These are phyloP conservation scores for Nidularia sp. DNA, from an alignment of 768 basidiomycete genomes.

Conservation along the genomic window DNA sequence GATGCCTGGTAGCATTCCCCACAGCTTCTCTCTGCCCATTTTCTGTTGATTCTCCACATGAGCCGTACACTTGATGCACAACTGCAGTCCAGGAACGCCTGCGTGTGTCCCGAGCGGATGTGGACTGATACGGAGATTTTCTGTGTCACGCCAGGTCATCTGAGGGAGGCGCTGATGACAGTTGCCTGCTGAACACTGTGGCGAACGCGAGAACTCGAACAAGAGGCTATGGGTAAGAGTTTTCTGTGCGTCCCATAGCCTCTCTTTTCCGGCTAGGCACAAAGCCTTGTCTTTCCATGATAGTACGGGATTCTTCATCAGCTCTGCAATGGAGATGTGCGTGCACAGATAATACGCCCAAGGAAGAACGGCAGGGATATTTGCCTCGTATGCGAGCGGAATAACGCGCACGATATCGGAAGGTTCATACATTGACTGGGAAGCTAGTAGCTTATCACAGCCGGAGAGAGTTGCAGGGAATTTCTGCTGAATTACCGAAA, in stretches of 20 bases:
- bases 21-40: slow-evolving; percentile 29
- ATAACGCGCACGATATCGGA: slow-evolving; percentile 35
- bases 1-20: slow-evolving; percentile 28
- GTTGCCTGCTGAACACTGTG: slow-evolving; percentile 15
- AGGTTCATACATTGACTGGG: slow-evolving; percentile 29
- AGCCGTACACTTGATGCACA: slow-evolving; percentile 26
- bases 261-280: slow-evolving; percentile 34
- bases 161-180: slow-evolving; percentile 19
- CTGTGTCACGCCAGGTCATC: slow-evolving; percentile 24
- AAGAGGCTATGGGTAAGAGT: slow-evolving; percentile 29
- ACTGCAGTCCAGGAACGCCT: slow-evolving; percentile 24
- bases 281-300: slow-evolving; percentile 39
- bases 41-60: slow-evolving; percentile 23
- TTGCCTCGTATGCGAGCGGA: slow-evolving; percentile 33
- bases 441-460: slow-evolving; percentile 31
- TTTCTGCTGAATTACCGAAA: slow-evolving; percentile 31
- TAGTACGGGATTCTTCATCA: slow-evolving; percentile 27
- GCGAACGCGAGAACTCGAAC: slow-evolving; percentile 27
- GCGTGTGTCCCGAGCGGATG: slow-evolving; percentile 34
- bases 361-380: slow-evolving; percentile 35
- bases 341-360: slow-evolving; percentile 44
- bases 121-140: slow-evolving; percentile 26
- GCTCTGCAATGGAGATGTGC: slow-evolving; percentile 28
- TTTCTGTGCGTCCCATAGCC: slow-evolving; percentile 35
- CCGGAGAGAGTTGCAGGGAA: slow-evolving; percentile 36